Percentiles rank a stretch among this genome's conserved stretches.
Evolutionary conservation across 257 asterid genomes (phyloP).

Genomic region (Capsicum baccatum): DNA sequence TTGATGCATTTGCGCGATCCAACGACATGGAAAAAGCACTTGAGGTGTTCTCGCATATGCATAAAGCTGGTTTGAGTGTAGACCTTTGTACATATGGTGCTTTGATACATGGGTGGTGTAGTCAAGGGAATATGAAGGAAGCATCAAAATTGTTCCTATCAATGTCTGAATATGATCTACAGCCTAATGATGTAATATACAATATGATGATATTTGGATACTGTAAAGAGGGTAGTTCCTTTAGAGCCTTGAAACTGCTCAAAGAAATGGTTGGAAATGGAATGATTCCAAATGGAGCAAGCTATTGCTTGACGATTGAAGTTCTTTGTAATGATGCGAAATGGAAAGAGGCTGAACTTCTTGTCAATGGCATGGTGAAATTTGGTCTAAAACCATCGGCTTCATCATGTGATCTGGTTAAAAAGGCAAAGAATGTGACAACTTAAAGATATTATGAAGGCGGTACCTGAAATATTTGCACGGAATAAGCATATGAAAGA

Average conservation of each 20-base stretch:
- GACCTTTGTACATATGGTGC: conserved; percentile 74
- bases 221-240: conserved; percentile 70
- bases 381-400: conserved; percentile 52
- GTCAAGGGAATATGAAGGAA: conserved; percentile 74
- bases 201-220: conserved; percentile 74
- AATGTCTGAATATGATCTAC: conserved; percentile 51
- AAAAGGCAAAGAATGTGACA: conserved; percentile 30
- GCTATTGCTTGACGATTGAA: conserved; percentile 63
- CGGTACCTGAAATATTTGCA: background rate
- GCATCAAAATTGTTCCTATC: conserved; percentile 64
- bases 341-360: conserved; percentile 53
- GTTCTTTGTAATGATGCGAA: conserved; percentile 62
- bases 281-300: conserved; percentile 68
- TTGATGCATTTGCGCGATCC: conserved; percentile 63
- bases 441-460: background rate
- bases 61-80: conserved; percentile 48
- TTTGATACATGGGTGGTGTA: conserved; percentile 73
- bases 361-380: conserved; percentile 59
- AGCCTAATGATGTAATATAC: conserved; percentile 67
- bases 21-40: conserved; percentile 70
- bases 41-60: conserved; percentile 57
- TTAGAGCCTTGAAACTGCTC: conserved; percentile 59
- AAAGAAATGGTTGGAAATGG: conserved; percentile 63
- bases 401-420: conserved; percentile 39
- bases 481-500: background rate